Base-by-base conservation (phyloP, 1,139 yeast species). In the Diutina scorzettiae region DNA sequence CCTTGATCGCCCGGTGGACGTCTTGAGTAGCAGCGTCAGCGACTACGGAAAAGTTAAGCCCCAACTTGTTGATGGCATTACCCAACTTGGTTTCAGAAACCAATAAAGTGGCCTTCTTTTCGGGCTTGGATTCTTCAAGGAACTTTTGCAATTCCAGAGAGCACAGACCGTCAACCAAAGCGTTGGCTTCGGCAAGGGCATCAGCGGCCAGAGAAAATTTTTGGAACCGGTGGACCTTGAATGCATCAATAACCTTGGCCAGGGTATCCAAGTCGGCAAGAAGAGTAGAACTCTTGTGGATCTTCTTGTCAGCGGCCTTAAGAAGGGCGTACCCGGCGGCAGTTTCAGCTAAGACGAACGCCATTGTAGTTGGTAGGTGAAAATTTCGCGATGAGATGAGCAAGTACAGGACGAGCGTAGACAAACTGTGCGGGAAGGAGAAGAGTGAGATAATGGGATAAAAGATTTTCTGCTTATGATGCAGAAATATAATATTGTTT, bases 241-340 rank as follows among this genome's bases (percentile, higher is more conserved):
- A 86, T 62, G 76, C 81, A 48, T 72, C 66, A 42, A 75, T 64
- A 48, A 91, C 96, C 62, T 84, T 82, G 51, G 83, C 95, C 44
- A 95, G 81, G 43, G 84, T 66, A 64, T 85, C 73, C 57, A 87
- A 74, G 60, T 89, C 96, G 51, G 81, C 76, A 52, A 84, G 66
- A 55, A 87, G 68, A 46, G 78, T 61, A 43, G 83, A 63, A 27
- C 94, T 81, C 71, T 89, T 87, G 75, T 89, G 81, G 58, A 91
- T 82, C 76, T 91, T 91, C 73, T 91, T 91, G 73, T 91, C 97
- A 51, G 95, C 81, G 47, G 97, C 96, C 71, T 91, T 91, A 59
- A 91, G 77, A 60, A 91, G 75, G 61, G 97, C 97, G 62, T 91
- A 91, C 60, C 98, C 98, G 45, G 98, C 98, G 51, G 97, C 85